phyloP scores from a whole-genome alignment of 345 rosid species.

The Gossypium anomalum region DNA sequence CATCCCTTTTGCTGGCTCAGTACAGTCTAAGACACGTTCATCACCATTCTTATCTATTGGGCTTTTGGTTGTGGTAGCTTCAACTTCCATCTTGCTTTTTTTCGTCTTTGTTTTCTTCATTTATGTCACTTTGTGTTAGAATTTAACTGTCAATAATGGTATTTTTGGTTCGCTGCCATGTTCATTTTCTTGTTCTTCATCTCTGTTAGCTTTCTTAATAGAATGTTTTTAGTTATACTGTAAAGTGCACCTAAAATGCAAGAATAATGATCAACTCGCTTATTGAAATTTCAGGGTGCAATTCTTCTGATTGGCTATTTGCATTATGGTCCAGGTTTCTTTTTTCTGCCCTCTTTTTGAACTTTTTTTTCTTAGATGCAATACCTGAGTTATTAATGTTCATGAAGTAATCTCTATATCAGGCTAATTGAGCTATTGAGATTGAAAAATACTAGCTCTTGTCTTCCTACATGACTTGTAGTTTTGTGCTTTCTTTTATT shows the following conservation, averaged over 20 bases:
- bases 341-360: conserved; percentile 13
- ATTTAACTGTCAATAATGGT: neutral
- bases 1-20: conserved; percentile 42
- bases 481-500: neutral
- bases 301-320: conserved; percentile 49
- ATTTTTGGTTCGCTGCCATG: neutral
- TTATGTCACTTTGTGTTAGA: neutral
- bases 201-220: neutral
- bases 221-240: neutral
- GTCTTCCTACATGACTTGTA: neutral
- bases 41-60: conserved; percentile 44
- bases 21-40: conserved; percentile 51
- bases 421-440: neutral
- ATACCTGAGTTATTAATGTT: neutral
- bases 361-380: neutral
- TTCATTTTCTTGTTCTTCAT: neutral
- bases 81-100: neutral
- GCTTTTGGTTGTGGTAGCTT: conserved; percentile 47
- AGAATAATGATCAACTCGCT: conserved; percentile 17
- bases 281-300: conserved; percentile 55
- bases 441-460: neutral
- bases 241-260: neutral
- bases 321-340: conserved; percentile 55
- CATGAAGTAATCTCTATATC: neutral
- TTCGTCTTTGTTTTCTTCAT: neutral